These are phyloP conservation scores for Elaeis guineensis DNA, from an alignment of 176 grass and related monocot genomes.

Conservation along the genomic window DNA sequence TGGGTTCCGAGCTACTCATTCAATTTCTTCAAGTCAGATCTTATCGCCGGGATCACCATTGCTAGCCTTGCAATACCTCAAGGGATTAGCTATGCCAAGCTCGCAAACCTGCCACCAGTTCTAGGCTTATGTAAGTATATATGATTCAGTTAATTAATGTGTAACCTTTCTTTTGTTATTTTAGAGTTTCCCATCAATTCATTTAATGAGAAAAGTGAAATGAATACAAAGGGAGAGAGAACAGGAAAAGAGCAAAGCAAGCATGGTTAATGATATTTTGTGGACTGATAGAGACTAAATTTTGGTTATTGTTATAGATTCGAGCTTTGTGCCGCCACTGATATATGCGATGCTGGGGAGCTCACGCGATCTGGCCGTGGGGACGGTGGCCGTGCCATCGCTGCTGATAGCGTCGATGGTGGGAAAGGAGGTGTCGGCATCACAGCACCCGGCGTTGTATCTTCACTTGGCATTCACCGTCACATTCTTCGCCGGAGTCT, in stretches of 20 bases:
- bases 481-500: slow-evolving; percentile 88
- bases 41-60: slow-evolving; percentile 50
- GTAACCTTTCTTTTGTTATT: too few relatives aligned
- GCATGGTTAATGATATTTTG: too few relatives aligned
- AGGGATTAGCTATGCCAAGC: slow-evolving; percentile 70
- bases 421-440: slow-evolving; percentile 41
- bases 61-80: slow-evolving; percentile 69
- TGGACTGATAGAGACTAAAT: too few relatives aligned
- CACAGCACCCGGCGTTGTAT: slow-evolving; percentile 49
- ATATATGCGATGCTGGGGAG: slow-evolving; percentile 97
- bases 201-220: too few relatives aligned
- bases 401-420: slow-evolving; percentile 74
- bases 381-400: slow-evolving; percentile 81
- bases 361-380: slow-evolving; percentile 79
- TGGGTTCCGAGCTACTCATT: slow-evolving; percentile 33
- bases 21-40: slow-evolving; percentile 25
- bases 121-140: slow-evolving; percentile 43
- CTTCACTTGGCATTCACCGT: slow-evolving; percentile 69
- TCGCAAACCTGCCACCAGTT: slow-evolving; percentile 54
- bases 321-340: slow-evolving; percentile 95
- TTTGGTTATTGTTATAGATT: slow-evolving; percentile 33
- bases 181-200: too few relatives aligned
- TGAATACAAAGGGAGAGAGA: too few relatives aligned
- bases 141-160: too few relatives aligned
- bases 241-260: too few relatives aligned